Evolutionary conservation across 169 alveolate genomes (phyloP).

Genomic region (Miamiensis avidus): DNA sequence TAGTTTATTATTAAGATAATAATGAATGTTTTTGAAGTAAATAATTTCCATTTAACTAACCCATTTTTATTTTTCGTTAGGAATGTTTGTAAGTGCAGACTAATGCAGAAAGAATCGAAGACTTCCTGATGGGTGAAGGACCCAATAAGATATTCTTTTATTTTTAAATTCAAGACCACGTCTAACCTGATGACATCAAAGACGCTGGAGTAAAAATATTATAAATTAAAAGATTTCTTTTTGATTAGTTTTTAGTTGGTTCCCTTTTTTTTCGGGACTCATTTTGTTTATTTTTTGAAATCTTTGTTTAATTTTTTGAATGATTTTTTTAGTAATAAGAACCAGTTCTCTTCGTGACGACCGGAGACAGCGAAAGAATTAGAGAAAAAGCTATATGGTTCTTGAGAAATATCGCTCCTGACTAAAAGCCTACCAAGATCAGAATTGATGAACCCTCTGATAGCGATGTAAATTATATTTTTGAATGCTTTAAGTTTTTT

Average conservation of each 20-base stretch:
- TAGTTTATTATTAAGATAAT: not conserved
- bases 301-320: slow-evolving; percentile 5
- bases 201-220: slow-evolving; percentile 16
- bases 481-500: no score
- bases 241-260: no score
- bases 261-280: not conserved
- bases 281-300: no score
- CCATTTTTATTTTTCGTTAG: not conserved
- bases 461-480: slow-evolving; percentile 56
- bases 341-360: slow-evolving; percentile 35
- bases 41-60: not conserved
- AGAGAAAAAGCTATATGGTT: slow-evolving; percentile 59
- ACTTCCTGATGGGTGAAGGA: slow-evolving; percentile 33
- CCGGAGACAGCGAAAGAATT: slow-evolving; percentile 49
- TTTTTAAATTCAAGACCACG: slow-evolving; percentile 30
- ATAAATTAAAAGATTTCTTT: no score
- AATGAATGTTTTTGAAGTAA: not conserved
- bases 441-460: slow-evolving; percentile 50
- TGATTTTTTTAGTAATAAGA: slow-evolving; percentile 9
- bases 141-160: slow-evolving; percentile 32
- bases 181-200: slow-evolving; percentile 37
- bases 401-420: slow-evolving; percentile 40
- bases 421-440: not conserved
- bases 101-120: slow-evolving; percentile 17
- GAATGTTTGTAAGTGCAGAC: slow-evolving; percentile 16